Conservation (phyloP, 1,139 yeast species). For the Debaryomyces sp. region DNA sequence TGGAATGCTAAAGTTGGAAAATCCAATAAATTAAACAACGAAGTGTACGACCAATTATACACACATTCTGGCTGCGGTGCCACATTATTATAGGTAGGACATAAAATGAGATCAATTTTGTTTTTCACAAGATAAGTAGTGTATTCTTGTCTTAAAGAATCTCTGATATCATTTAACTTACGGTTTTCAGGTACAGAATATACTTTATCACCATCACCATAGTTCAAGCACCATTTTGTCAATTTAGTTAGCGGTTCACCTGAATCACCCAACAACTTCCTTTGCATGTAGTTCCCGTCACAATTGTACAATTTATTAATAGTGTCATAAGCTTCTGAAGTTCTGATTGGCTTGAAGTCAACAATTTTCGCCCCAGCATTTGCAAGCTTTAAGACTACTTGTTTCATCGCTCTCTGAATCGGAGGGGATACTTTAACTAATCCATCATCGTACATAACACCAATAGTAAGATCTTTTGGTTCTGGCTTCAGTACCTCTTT, state of each 20-base stretch:
- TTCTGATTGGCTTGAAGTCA: conserved; percentile 55
- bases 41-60: conserved; percentile 76
- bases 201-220: conserved; percentile 57
- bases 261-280: conserved; percentile 51
- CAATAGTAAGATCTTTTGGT: conserved; percentile 40
- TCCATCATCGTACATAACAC: conserved; percentile 44
- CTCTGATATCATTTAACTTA: conserved; percentile 52
- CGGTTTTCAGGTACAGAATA: conserved; percentile 50
- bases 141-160: conserved; percentile 57
- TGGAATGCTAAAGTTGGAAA: conserved; percentile 64
- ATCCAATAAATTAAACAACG: conserved; percentile 67
- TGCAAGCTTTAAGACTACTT: conserved; percentile 30
- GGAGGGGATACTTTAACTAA: conserved; percentile 57
- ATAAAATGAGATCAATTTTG: conserved; percentile 65
- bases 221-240: conserved; percentile 60
- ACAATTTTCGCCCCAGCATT: conserved; percentile 36
- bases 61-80: conserved; percentile 70
- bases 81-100: conserved; percentile 71
- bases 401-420: conserved; percentile 39
- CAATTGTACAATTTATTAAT: conserved; percentile 53
- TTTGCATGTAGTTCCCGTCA: conserved; percentile 64
- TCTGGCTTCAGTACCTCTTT: conserved; percentile 49
- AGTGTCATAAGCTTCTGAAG: conserved; percentile 52
- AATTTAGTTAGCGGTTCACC: conserved; percentile 68
- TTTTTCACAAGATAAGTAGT: conserved; percentile 52